phyloP scores from a whole-genome alignment of 176 grass and related monocot species.

The Oryza glaberrima region DNA sequence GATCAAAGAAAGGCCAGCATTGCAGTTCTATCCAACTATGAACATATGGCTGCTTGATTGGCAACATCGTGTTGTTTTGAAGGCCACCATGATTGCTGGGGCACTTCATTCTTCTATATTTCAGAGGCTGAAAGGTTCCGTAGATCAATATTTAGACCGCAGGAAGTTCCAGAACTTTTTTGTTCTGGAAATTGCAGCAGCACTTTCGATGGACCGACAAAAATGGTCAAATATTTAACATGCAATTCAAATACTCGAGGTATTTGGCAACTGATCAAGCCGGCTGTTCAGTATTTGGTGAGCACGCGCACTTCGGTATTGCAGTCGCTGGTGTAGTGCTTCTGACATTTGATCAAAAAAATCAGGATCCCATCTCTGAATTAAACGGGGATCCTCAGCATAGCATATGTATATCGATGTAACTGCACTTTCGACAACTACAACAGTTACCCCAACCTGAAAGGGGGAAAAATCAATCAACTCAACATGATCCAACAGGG shows the following conservation, averaged over 20 bases:
- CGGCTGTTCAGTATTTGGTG: conserved; percentile 68
- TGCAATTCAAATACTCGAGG: conserved; percentile 53
- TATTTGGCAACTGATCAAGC: conserved; percentile 72
- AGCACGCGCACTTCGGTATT: conserved; percentile 81
- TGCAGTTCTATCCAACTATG: conserved; percentile 1
- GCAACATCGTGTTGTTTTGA: conserved; percentile 10
- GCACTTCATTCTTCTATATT: conserved; percentile 34
- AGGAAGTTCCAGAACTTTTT: conserved; percentile 25
- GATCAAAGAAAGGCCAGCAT: background rate
- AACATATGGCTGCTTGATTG: background rate
- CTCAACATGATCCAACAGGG: background rate
- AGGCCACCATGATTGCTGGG: conserved; percentile 43
- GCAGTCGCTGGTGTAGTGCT: conserved; percentile 74
- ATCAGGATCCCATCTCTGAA: conserved; percentile 93
- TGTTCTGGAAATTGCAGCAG: conserved; percentile 31
- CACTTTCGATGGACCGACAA: background rate
- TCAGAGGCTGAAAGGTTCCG: background rate
- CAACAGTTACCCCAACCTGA: conserved; percentile 84
- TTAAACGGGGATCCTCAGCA: conserved; percentile 81
- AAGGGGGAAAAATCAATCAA: conserved; percentile 34
- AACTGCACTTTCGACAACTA: conserved; percentile 93
- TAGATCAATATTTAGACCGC: conserved; percentile 35
- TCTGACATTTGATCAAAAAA: conserved; percentile 82
- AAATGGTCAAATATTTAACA: conserved; percentile 7
- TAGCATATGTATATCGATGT: conserved; percentile 99